phyloP scores from a whole-genome alignment of 73 alveolate genomes.

The Effrenium voratum region DNA sequence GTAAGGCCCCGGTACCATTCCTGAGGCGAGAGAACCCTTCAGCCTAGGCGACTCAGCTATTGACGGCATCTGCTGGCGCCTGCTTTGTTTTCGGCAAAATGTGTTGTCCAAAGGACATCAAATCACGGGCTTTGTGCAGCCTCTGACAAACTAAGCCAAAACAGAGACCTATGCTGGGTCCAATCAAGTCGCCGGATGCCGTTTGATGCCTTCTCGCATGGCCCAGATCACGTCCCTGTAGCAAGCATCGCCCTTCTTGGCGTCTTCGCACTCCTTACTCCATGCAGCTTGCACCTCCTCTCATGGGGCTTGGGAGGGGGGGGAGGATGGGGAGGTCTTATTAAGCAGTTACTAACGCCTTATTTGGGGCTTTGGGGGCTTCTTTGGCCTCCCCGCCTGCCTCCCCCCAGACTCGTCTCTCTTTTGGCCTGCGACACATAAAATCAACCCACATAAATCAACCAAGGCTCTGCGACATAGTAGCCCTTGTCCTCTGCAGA shows the following conservation, averaged over 20 bases:
- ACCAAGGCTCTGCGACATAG: constrained; percentile 22
- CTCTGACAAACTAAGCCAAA: too few species aligned
- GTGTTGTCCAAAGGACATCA: too few species aligned
- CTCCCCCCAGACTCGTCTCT: too few species aligned
- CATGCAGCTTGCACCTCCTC: not conserved
- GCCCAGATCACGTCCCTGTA: constrained; percentile 77
- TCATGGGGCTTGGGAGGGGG: not conserved
- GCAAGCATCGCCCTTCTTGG: constrained; percentile 57
- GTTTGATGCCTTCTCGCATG: constrained; percentile 10
- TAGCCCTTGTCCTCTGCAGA: constrained; percentile 61
- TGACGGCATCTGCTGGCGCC: too few species aligned
- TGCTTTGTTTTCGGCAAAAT: too few species aligned
- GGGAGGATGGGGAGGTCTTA: not conserved
- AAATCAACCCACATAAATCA: not conserved
- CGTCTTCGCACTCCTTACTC: constrained; percentile 22
- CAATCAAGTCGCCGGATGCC: constrained; percentile 26
- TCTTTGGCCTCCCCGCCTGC: too few species aligned
- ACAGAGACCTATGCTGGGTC: too few species aligned
- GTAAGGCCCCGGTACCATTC: constrained; percentile 60
- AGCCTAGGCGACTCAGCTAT: too few species aligned
- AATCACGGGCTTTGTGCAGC: too few species aligned
- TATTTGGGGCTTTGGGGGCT: not conserved
- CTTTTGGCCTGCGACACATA: too few species aligned
- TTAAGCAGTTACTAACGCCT: not conserved
- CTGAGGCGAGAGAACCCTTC: not conserved